Base-by-base conservation (phyloP, 1,284 basidiomycete species). In the Trichosporon sp. region DNA sequence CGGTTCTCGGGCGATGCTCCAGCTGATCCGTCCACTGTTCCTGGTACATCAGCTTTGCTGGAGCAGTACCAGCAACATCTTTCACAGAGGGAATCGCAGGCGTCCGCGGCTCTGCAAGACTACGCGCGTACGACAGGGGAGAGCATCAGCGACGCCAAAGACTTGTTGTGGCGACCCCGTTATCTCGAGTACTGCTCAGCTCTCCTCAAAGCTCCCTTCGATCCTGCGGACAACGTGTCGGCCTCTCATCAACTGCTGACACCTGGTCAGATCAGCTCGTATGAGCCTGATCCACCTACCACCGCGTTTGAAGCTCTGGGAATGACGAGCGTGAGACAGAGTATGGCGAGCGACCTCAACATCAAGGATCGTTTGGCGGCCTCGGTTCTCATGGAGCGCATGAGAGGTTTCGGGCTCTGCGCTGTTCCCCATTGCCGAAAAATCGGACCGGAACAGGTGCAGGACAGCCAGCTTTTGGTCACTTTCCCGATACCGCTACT, bases 401-500 rank as follows among this genome's bases (percentile, higher is more conserved):
- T 92, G 12, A 84, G 87, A 58, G 85, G 87, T 35, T 81, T 89
- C 21, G 89, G 90, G 9, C 86, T 91, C 71, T 86, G 38, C 62
- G 84, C 15, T 86, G 88, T 74, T 70, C 74, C 31, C 70, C 78
- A n/a, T 69, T 76, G 18, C 70, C 77, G 4, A 76, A 7, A 9
- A 5, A 27, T 70, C 13, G 32, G 44, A 0, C 7, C 35, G 1
- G 13, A n/a, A 0, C 34, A 25, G 1, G 21, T 72, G 0, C 13
- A 51, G 31, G 38, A 67, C 15, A 31, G 34, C 1, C 21, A 44
- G 0, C 29, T 53, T 2, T 9, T 38, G 18, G 58, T 74, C 32
- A 60, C 65, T 1, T 92, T 92, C 74, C 87, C 88, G 0, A 78
- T 92, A 13, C 91, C 91, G 0, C 80, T 90, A 3, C 87, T 89